phyloP scores from a whole-genome alignment of 2,329 filamentous ascomycete species.

The Hymenoscyphus occultus region DNA sequence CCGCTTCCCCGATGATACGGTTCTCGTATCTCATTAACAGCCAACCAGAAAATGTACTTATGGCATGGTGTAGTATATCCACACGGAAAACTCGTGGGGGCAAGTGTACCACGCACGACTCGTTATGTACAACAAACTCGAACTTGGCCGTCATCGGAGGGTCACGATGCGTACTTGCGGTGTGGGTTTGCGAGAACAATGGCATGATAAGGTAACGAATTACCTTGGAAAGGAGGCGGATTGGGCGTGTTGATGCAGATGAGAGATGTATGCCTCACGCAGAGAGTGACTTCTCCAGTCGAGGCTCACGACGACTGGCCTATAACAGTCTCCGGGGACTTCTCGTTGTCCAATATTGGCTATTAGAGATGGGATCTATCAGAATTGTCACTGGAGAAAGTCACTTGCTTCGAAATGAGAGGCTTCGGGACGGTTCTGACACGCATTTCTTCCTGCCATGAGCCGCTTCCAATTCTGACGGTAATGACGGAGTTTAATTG shows the following conservation, averaged over 20 bases:
- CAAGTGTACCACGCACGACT: neutral
- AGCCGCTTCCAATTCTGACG: neutral
- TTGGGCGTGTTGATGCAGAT: neutral
- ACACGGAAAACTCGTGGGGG: neutral
- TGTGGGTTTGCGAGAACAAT: conserved; percentile 1
- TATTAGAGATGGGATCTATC: neutral
- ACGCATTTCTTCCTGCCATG: neutral
- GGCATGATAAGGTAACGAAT: conserved; percentile 1
- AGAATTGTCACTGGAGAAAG: neutral
- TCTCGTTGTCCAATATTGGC: neutral
- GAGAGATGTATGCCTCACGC: neutral
- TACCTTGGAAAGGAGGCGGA: neutral
- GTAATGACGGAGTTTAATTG: neutral
- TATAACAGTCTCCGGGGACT: neutral
- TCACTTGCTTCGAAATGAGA: neutral
- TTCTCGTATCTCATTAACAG: neutral
- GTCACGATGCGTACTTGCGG: conserved; percentile 2
- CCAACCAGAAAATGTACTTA: neutral
- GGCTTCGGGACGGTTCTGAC: neutral
- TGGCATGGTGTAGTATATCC: neutral
- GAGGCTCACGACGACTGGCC: neutral
- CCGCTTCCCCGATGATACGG: neutral
- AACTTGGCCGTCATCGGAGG: conserved; percentile 1
- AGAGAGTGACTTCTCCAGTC: neutral
- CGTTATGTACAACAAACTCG: neutral